These are phyloP conservation scores for Mycena metata DNA, from an alignment of 768 basidiomycete species.

Conservation along the genomic window DNA sequence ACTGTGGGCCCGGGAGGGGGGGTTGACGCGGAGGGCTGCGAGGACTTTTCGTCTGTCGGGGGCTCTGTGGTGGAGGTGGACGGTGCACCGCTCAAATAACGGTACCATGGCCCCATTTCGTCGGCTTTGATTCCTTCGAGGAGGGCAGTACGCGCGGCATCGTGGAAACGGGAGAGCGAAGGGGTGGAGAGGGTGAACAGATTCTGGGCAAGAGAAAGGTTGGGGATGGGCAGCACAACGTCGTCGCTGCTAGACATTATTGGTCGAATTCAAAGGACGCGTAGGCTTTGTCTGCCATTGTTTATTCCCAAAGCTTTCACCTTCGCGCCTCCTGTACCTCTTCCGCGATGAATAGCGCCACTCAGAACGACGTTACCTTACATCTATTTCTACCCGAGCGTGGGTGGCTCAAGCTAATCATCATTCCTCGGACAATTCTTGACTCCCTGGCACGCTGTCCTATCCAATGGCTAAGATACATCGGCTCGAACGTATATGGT, in stretches of 20 bases:
- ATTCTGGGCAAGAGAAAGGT: constrained; percentile 84
- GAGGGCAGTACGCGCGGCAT: constrained; percentile 72
- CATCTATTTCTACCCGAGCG: background rate
- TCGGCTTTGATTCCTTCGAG: constrained; percentile 84
- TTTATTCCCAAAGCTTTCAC: too few species aligned
- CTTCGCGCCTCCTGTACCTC: too few species aligned
- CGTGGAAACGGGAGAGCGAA: constrained; percentile 72
- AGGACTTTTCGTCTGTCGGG: constrained; percentile 2
- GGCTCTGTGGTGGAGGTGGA: constrained; percentile 14
- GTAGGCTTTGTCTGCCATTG: constrained; percentile 23
- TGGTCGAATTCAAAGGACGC: constrained; percentile 48
- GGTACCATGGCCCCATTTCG: constrained; percentile 58
- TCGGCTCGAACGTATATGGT: constrained; percentile 19
- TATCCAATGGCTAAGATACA: background rate
- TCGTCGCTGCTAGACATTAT: constrained; percentile 77
- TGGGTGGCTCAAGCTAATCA: constrained; percentile 10
- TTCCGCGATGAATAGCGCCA: too few species aligned
- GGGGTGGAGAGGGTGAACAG: constrained; percentile 80
- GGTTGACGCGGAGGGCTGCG: constrained; percentile 49
- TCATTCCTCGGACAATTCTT: constrained; percentile 17
- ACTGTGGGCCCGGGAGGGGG: constrained; percentile 56
- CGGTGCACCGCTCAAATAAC: constrained; percentile 46
- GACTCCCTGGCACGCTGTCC: constrained; percentile 10
- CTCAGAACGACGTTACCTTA: too few species aligned
- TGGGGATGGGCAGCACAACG: constrained; percentile 86